phyloP scores from a whole-genome alignment of 2,329 filamentous ascomycete genomes.

The Colletotrichum sp. region DNA sequence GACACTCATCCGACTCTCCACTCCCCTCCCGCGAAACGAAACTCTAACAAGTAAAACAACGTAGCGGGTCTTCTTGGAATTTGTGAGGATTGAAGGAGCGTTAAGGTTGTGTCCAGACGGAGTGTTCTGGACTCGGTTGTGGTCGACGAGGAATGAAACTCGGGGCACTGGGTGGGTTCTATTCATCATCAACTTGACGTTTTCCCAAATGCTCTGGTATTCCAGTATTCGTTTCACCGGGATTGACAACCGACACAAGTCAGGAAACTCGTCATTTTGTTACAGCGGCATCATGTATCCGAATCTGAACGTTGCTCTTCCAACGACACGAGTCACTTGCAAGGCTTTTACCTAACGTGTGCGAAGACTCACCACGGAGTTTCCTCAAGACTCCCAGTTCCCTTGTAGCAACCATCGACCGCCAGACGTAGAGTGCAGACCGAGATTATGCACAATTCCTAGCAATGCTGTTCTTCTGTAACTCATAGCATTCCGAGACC shows the following conservation, averaged over 20 bases:
- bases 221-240: background rate
- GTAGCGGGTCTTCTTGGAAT: background rate
- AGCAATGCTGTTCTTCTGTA: background rate
- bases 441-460: background rate
- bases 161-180: background rate
- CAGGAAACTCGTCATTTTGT: background rate
- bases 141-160: background rate
- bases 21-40: background rate
- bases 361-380: background rate
- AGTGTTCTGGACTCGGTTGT: background rate
- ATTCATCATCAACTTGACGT: background rate
- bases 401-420: background rate
- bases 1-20: background rate
- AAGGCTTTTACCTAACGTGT: background rate
- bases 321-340: background rate
- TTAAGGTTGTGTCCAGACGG: background rate
- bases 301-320: background rate
- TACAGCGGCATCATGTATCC: background rate
- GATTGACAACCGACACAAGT: background rate
- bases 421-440: background rate
- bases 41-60: background rate
- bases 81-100: background rate
- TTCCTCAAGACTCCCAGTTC: background rate
- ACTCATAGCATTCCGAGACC: background rate
- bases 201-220: background rate